phyloP scores from a whole-genome alignment of 805 yeast genomes.

The Saccharomyces kudriavzevii region DNA sequence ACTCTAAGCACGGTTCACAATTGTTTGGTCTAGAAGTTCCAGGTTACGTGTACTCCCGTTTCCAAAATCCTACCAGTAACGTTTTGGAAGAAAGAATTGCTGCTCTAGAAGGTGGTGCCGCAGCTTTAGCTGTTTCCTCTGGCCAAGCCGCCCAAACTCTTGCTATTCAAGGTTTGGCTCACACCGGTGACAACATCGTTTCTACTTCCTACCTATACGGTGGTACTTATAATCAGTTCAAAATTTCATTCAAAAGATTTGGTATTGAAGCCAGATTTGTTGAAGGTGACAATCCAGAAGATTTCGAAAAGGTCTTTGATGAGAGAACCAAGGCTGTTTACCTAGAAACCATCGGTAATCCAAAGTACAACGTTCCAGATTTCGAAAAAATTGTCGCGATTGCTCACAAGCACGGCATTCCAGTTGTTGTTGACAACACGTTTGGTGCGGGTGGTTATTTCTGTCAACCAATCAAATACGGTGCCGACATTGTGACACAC shows the following conservation, averaged over 20 bases:
- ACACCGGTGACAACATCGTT: constrained; percentile 81
- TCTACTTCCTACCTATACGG: constrained; percentile 86
- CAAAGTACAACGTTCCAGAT: constrained; percentile 87
- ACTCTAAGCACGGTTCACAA: constrained; percentile 88
- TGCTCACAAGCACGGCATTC: constrained; percentile 82
- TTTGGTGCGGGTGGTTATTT: constrained; percentile 95
- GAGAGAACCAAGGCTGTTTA: constrained; percentile 83
- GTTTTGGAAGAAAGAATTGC: constrained; percentile 89
- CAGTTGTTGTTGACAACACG: constrained; percentile 90
- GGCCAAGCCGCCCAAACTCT: constrained; percentile 94
- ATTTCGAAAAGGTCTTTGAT: constrained; percentile 66
- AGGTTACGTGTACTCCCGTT: constrained; percentile 83
- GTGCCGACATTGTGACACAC: constrained; percentile 87
- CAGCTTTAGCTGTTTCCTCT: constrained; percentile 83
- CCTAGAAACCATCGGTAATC: constrained; percentile 87
- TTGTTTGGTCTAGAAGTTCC: constrained; percentile 76
- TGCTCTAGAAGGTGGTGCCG: constrained; percentile 86
- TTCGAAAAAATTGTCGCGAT: constrained; percentile 65
- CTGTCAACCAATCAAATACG: constrained; percentile 75
- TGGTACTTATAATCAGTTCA: constrained; percentile 93
- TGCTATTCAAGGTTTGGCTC: constrained; percentile 77
- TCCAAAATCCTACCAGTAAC: constrained; percentile 88
- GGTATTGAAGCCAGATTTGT: constrained; percentile 85
- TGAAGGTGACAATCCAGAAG: constrained; percentile 66
- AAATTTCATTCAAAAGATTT: constrained; percentile 80